Percentiles rank a stretch among this genome's conserved stretches.
Conservation (phyloP, 2,329 filamentous ascomycete genomes). For the Coniochaeta sp. region DNA sequence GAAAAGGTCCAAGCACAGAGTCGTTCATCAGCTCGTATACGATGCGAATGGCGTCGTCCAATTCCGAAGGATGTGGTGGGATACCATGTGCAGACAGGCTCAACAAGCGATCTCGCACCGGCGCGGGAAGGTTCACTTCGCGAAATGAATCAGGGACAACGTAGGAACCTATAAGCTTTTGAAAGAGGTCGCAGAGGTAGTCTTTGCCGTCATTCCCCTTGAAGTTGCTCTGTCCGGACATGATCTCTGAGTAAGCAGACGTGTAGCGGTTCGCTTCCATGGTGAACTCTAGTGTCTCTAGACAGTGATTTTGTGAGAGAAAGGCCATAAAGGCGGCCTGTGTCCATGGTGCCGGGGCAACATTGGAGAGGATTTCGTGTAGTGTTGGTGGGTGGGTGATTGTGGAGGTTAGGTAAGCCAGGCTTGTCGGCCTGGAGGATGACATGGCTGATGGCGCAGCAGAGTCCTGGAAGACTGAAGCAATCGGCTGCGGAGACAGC, state of each 20-base stretch:
- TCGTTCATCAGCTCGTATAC: constrained; percentile 98
- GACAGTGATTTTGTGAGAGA: constrained; percentile 90
- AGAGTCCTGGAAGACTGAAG: not conserved
- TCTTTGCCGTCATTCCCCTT: constrained; percentile 46
- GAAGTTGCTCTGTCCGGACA: constrained; percentile 28
- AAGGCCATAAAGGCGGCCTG: constrained; percentile 93
- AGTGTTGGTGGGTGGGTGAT: constrained; percentile 46
- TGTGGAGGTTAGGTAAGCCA: constrained; percentile 24
- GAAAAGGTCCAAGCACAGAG: constrained; percentile 85
- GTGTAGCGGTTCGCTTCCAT: constrained; percentile 86
- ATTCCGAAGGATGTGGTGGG: constrained; percentile 65
- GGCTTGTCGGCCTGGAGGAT: constrained; percentile 41
- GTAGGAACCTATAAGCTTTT: constrained; percentile 82
- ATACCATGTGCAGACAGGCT: constrained; percentile 47
- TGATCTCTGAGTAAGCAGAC: constrained; percentile 43
- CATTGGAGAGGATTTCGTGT: constrained; percentile 81
- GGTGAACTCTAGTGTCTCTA: constrained; percentile 94
- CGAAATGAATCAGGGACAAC: constrained; percentile 77
- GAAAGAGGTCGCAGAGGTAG: constrained; percentile 76
- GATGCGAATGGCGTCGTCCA: constrained; percentile 79
- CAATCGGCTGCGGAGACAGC: not conserved
- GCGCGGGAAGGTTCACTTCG: constrained; percentile 84
- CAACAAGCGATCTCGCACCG: constrained; percentile 76
- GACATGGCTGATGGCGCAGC: constrained; percentile 27
- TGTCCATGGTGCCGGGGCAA: constrained; percentile 81